These are phyloP conservation scores for Saussurea involucrata DNA, from an alignment of 129 eudicot genomes.

Conservation along the genomic window DNA sequence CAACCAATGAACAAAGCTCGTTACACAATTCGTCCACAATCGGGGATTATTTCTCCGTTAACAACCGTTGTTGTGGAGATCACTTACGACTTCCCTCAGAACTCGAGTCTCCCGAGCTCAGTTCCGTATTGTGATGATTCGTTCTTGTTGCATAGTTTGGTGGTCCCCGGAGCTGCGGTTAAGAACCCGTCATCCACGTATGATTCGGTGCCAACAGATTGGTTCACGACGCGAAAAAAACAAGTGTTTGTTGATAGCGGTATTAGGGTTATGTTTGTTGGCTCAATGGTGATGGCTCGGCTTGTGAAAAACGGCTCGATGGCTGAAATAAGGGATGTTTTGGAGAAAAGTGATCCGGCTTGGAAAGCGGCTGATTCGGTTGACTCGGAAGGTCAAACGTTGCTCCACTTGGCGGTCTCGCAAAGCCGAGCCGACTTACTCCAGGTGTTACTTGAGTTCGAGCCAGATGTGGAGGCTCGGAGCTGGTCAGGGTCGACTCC, in stretches of 20 bases:
- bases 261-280: constrained; percentile 67
- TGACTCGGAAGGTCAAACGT: constrained; percentile 60
- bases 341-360: constrained; percentile 56
- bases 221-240: constrained; percentile 69
- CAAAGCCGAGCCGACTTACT: constrained; percentile 63
- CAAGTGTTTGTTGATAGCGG: constrained; percentile 82
- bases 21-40: constrained; percentile 52
- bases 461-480: constrained; percentile 51
- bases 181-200: constrained; percentile 46
- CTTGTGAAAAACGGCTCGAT: constrained; percentile 50
- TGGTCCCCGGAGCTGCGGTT: constrained; percentile 71
- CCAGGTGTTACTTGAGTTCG: constrained; percentile 67
- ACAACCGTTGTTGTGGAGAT: constrained; percentile 44
- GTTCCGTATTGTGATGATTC: constrained; percentile 65
- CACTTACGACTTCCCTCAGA: constrained; percentile 34
- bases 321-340: constrained; percentile 61
- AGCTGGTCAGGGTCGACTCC: constrained; percentile 57
- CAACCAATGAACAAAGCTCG: constrained; percentile 53
- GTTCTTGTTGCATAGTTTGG: constrained; percentile 73
- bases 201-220: constrained; percentile 61
- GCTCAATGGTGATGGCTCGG: constrained; percentile 57
- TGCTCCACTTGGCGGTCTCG: constrained; percentile 66
- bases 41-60: constrained; percentile 70
- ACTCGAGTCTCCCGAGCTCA: constrained; percentile 36
- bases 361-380: constrained; percentile 61